A percentile compares a stretch with the other conserved stretches of the same genome.
Conservation (phyloP, 805 yeast species). For the Pichia deserticola region DNA sequence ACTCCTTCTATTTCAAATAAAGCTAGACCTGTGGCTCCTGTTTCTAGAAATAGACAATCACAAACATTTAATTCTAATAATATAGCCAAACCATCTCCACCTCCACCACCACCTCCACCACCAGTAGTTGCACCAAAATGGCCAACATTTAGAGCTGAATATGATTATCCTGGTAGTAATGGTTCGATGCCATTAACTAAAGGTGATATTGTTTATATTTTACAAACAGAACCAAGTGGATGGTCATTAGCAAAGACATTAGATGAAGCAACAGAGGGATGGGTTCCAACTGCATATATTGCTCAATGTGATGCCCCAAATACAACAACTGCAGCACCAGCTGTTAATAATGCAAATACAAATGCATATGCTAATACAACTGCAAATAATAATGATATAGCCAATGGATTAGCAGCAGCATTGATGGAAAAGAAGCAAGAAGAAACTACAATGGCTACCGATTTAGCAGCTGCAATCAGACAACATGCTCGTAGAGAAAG, state of each 20-base stretch:
- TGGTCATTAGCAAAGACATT: slow-evolving; percentile 87
- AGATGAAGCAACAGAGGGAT: slow-evolving; percentile 78
- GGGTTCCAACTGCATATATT: slow-evolving; percentile 96
- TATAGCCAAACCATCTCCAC: slow-evolving; percentile 3
- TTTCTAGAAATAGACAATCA: slow-evolving; percentile 8
- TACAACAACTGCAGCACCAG: slow-evolving; percentile 33
- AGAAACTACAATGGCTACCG: slow-evolving; percentile 65
- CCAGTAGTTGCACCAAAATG: slow-evolving; percentile 50
- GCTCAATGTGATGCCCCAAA: slow-evolving; percentile 48
- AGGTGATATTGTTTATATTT: slow-evolving; percentile 67
- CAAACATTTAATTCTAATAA: slow-evolving; percentile 10
- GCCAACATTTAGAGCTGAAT: slow-evolving; percentile 80
- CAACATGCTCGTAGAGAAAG: slow-evolving; percentile 66
- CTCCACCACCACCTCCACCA: slow-evolving; percentile 71
- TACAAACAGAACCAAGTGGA: slow-evolving; percentile 72
- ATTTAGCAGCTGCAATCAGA: slow-evolving; percentile 80
- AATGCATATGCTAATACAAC: too few species aligned
- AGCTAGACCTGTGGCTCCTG: slow-evolving; percentile 15
- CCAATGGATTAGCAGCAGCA: slow-evolving; percentile 61
- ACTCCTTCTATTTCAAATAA: slow-evolving; percentile 5
- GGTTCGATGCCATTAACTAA: slow-evolving; percentile 72
- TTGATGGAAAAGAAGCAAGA: slow-evolving; percentile 54
- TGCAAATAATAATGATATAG: slow-evolving; percentile 13
- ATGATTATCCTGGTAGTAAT: slow-evolving; percentile 84
- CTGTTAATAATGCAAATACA: slow-evolving; percentile 14